Base-by-base conservation (phyloP, 306 rosid genomes). In the Prinsepia uniflora region DNA sequence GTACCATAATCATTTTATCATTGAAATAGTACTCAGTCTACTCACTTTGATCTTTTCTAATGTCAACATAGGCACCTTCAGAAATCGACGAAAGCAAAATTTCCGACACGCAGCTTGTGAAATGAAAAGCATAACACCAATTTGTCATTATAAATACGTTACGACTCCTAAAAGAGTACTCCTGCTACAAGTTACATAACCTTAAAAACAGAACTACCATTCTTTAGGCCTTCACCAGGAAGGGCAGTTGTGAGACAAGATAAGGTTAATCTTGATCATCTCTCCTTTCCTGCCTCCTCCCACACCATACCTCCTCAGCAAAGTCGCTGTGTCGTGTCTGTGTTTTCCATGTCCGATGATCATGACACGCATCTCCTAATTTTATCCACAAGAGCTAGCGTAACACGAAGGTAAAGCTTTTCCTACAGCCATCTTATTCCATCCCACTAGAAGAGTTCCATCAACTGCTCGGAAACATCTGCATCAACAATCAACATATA, bases 391-490 rank as follows among this genome's bases (percentile, higher is more conserved):
- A 13, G 44, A 18, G 22, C 50, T 43, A 63, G 39, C 10, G 24
- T 59, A 56, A 36, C 71, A 58, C 0, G 7, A 20, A 34, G 53
- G 45, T 63, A 49, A 48, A 67, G 46, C 53, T 42, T 42, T 65
- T 30, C 46, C 74, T 20, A 64, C 58, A 14, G 55, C 67, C 53
- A 44, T 63, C 57, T 6, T 52, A 44, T 5, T 60, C 63, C 53
- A 49, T 52, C 40, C 8, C 24, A 47, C 68, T 65, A 90, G 82
- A 91, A 88, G 46, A 95, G 99, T 89, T 95, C 99, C 96, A 88
- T 86, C 79, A 95, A 81, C 66, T 95, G 99, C 88, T 82, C 91
- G 9, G 96, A 76, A 36, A 95, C 96, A 80, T 88, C 99, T 95
- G 97, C 96, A 87, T 74, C 77, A 71, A 72, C 70, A 3, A 54